These are phyloP conservation scores for Actinidia chinensis DNA, from an alignment of 179 eudicot genomes.

Conservation along the genomic window DNA sequence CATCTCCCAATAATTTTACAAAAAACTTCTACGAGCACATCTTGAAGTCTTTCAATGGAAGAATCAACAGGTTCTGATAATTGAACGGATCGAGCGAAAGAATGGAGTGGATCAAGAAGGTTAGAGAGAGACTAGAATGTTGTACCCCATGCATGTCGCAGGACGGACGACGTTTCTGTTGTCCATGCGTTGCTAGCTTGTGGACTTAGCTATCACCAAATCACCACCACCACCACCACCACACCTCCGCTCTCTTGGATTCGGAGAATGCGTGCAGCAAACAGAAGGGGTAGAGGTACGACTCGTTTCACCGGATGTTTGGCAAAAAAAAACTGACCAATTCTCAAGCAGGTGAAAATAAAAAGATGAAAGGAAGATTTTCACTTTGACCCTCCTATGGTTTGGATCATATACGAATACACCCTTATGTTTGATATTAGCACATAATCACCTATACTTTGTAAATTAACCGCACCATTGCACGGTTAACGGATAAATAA, in stretches of 20 bases:
- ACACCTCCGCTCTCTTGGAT: not conserved
- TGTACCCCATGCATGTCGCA: conserved; percentile 96
- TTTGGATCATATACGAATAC: no score
- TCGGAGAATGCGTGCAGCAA: conserved; percentile 1
- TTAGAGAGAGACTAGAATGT: not conserved
- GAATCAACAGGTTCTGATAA: not conserved
- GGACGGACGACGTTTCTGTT: conserved; percentile 72
- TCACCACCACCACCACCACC: not conserved
- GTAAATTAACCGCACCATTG: no score
- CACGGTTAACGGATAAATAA: no score
- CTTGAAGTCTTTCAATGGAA: not conserved
- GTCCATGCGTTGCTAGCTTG: conserved; percentile 45
- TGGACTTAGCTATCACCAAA: not conserved
- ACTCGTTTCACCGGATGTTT: no score
- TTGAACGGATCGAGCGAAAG: not conserved
- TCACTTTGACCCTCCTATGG: no score
- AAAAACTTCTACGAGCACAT: not conserved
- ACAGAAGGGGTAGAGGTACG: not conserved
- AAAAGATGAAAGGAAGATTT: no score
- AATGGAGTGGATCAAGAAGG: not conserved
- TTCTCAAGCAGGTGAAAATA: no score
- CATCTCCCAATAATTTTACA: not conserved
- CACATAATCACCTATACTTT: no score
- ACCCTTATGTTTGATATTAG: no score
- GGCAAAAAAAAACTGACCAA: no score